Evolutionary conservation across 2,329 filamentous ascomycete genomes (phyloP).

Genomic region (Alternaria hordeiaustralica): DNA sequence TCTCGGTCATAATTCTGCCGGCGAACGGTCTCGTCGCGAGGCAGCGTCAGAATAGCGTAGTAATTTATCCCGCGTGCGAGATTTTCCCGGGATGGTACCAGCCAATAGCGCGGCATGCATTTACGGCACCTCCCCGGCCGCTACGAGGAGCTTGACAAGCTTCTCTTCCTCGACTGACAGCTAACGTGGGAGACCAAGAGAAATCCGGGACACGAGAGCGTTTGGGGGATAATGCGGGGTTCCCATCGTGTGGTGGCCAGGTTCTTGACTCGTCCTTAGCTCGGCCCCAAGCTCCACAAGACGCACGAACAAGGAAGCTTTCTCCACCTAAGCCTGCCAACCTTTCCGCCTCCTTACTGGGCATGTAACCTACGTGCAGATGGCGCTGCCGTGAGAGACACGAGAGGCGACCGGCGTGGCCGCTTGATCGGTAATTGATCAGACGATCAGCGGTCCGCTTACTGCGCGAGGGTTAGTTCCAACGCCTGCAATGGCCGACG

Average conservation of each 20-base stretch:
- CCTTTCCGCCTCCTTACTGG: slow-evolving; percentile 12
- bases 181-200: background rate
- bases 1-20: slow-evolving; percentile 3
- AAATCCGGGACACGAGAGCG: slow-evolving; percentile 3
- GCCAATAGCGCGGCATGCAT: background rate
- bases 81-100: background rate
- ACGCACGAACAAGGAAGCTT: slow-evolving; percentile 23
- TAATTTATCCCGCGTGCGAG: slow-evolving; percentile 1
- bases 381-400: background rate
- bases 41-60: background rate
- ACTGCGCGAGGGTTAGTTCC: background rate
- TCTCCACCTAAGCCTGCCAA: slow-evolving; percentile 23
- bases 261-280: slow-evolving; percentile 6
- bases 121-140: background rate
- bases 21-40: slow-evolving; percentile 9
- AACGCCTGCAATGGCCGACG: slow-evolving; percentile 5
- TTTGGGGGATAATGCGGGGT: slow-evolving; percentile 16
- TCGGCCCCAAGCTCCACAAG: slow-evolving; percentile 20
- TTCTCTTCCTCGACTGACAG: background rate
- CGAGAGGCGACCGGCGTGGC: background rate
- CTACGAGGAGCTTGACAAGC: background rate
- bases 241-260: background rate
- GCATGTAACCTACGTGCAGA: slow-evolving; percentile 19
- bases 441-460: slow-evolving; percentile 4
- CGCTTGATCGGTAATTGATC: background rate